Evolutionary conservation across 106 monocot species (phyloP).

Genomic region (Xerophyta viscosa): DNA sequence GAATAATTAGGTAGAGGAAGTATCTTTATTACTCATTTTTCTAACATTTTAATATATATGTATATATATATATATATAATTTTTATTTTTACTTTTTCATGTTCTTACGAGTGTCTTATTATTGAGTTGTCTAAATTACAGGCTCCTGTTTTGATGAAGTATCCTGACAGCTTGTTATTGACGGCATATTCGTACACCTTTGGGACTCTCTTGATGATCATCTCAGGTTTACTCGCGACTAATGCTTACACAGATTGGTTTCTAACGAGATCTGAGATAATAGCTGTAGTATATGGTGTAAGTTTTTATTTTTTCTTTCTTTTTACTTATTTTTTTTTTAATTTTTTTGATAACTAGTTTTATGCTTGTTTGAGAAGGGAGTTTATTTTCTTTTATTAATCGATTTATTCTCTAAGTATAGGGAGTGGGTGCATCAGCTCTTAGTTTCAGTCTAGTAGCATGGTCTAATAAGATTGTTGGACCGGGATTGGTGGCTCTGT

Average conservation of each 20-base stretch:
- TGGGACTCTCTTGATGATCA: slow-evolving; percentile 67
- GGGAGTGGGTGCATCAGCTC: slow-evolving; percentile 77
- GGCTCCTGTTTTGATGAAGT: slow-evolving; percentile 80
- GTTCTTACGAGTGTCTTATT: no score
- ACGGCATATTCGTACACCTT: slow-evolving; percentile 93
- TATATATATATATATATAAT: no score
- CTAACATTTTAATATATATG: no score
- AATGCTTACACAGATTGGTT: slow-evolving; percentile 51
- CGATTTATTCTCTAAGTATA: no score
- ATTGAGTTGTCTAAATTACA: slow-evolving; percentile 45
- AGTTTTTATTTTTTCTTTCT: slow-evolving; percentile 16
- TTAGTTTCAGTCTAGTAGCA: slow-evolving; percentile 72
- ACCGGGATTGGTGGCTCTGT: slow-evolving; percentile 70
- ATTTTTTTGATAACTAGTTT: no score
- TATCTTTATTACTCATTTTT: no score
- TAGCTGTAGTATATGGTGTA: slow-evolving; percentile 87
- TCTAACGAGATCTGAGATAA: slow-evolving; percentile 53
- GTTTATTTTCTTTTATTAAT: no score
- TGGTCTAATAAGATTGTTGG: slow-evolving; percentile 92
- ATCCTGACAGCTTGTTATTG: slow-evolving; percentile 75
- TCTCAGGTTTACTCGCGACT: slow-evolving; percentile 63
- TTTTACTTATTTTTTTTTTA: no score
- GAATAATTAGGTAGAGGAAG: no score
- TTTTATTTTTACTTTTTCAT: no score
- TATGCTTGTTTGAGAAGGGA: no score